These are phyloP conservation scores for Aspergillus calidoustus DNA, from an alignment of 2,329 filamentous ascomycete genomes.

Conservation along the genomic window DNA sequence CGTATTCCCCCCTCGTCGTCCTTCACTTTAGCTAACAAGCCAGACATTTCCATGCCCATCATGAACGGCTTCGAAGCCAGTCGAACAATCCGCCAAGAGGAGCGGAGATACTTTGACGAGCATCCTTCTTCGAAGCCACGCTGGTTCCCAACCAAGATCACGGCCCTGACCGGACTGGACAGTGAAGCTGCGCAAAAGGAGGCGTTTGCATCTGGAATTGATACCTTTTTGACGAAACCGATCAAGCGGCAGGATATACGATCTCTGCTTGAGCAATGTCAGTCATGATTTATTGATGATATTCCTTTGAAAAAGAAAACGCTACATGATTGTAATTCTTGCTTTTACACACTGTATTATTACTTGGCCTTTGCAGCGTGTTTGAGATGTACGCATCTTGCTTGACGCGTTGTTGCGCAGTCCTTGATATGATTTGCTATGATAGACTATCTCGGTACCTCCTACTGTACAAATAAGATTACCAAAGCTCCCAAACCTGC, in stretches of 20 bases:
- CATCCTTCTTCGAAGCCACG: background rate
- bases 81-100: conserved; percentile 30
- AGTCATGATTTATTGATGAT: background rate
- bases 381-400: too few relatives aligned
- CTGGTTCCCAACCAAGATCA: conserved; percentile 26
- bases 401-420: too few relatives aligned
- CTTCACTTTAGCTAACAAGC: too few relatives aligned
- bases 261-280: background rate
- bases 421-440: too few relatives aligned
- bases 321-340: too few relatives aligned
- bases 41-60: conserved; percentile 44
- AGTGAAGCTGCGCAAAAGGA: conserved; percentile 33
- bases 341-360: too few relatives aligned
- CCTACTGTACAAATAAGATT: too few relatives aligned
- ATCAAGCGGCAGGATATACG: conserved; percentile 11
- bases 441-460: too few relatives aligned
- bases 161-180: conserved; percentile 39
- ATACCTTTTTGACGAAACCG: conserved; percentile 39
- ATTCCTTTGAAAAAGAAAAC: too few relatives aligned
- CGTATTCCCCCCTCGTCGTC: too few relatives aligned
- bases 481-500: background rate
- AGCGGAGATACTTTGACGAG: background rate
- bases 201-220: conserved; percentile 35
- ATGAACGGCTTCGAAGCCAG: conserved; percentile 42
- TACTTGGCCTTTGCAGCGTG: too few relatives aligned